Base-by-base conservation (phyloP, 768 basidiomycete species). In the Collybia sordida region DNA sequence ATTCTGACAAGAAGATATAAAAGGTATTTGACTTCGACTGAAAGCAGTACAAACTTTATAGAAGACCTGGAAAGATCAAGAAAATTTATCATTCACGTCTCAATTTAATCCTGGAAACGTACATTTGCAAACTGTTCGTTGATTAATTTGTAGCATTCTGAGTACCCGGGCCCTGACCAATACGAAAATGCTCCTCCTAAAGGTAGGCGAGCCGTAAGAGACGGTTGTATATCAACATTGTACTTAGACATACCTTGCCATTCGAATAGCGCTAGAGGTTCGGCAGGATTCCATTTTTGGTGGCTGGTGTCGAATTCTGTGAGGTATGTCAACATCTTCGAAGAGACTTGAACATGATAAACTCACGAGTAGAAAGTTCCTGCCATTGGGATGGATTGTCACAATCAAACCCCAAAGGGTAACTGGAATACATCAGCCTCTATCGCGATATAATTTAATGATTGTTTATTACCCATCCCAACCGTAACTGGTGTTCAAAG, bases 381-480 rank as follows among this genome's bases (percentile, higher is more conserved):
- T 58, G 70, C 85, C 85, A 88, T 7, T 59, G 59, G 3, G 63
- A 62, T 8, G 86, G 83, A 50, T 80, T 72, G 21, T 81, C 79
- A 58, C 85, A 87, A 56, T 87, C 83, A 58, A 86, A 87, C 3
- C 72, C 69, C 60, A 86, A 80, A 1, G 83, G 83, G 49, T 86
- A 86, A 12, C 68, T 64, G 45, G 9, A n/a, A 36, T 3, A 52
- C 62, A 63, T 60, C 14, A 31, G 31, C 11, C 3, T n/a, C 8
- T 25, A 1, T 25, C 47, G 42, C 44, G 47, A 39, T 24, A 45
- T 44, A 28, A 28, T 31, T 3, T 38, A 39, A 37, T 6, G 19
- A 36, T 45, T 12, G 17, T 4, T 11, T 18, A 52, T 41, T 40
- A 66, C 58, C 66, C 63, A 49, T 69, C 63, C 63, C 63, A 65